A percentile compares a stretch with the other conserved stretches of the same genome.
phyloP scores from a whole-genome alignment of 2,329 filamentous ascomycete species.

The Arthrinium phaeospermum region DNA sequence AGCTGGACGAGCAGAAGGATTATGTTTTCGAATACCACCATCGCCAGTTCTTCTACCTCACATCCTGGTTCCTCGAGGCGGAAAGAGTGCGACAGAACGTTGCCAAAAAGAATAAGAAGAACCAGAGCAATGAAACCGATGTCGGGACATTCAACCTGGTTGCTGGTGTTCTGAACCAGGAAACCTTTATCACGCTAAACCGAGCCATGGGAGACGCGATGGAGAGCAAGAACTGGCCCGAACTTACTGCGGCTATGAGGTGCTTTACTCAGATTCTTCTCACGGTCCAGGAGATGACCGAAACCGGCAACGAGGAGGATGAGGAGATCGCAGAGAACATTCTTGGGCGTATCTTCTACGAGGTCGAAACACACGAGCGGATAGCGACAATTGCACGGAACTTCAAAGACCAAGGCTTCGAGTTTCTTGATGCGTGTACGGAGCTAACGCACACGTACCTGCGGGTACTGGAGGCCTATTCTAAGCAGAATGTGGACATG shows the following conservation, averaged over 20 bases:
- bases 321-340: slow-evolving; percentile 98
- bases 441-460: slow-evolving; percentile 92
- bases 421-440: slow-evolving; percentile 89
- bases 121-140: slow-evolving; percentile 58
- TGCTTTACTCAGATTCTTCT: slow-evolving; percentile 95
- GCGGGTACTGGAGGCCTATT: slow-evolving; percentile 89
- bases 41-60: slow-evolving; percentile 89
- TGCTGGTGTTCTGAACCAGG: slow-evolving; percentile 88
- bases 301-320: slow-evolving; percentile 86
- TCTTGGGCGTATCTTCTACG: slow-evolving; percentile 96
- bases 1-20: slow-evolving; percentile 87
- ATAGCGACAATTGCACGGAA: slow-evolving; percentile 79
- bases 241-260: slow-evolving; percentile 85
- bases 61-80: slow-evolving; percentile 90
- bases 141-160: slow-evolving; percentile 84
- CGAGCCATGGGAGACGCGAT: slow-evolving; percentile 79
- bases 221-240: slow-evolving; percentile 85
- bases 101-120: slow-evolving; percentile 53
- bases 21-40: slow-evolving; percentile 79
- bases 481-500: slow-evolving; percentile 92
- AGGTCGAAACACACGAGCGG: slow-evolving; percentile 90
- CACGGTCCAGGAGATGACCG: slow-evolving; percentile 90
- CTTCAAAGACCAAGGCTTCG: slow-evolving; percentile 95
- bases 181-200: slow-evolving; percentile 90
- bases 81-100: slow-evolving; percentile 74